These are phyloP conservation scores for Phytophthora megakarya DNA, from an alignment of 352 stramenopile species.

Conservation along the genomic window DNA sequence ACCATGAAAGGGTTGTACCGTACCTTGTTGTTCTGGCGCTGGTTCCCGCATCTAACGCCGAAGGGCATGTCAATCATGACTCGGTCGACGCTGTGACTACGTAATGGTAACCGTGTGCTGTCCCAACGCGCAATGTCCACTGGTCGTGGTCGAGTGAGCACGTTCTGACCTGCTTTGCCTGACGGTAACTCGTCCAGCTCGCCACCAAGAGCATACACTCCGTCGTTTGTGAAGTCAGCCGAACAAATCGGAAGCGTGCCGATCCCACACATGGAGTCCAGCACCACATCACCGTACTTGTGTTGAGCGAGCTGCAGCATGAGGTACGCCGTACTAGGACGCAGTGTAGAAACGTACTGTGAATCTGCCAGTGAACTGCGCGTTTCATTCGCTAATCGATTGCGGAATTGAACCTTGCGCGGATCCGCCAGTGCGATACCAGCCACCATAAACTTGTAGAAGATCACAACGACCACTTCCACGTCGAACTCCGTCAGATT, in stretches of 20 bases:
- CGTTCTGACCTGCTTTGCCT: conserved; percentile 63
- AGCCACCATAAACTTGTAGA: conserved; percentile 69
- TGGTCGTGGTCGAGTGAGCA: conserved; percentile 30
- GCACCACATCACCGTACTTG: conserved; percentile 60
- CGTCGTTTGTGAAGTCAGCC: conserved; percentile 51
- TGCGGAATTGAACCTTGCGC: conserved; percentile 64
- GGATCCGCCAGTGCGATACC: conserved; percentile 70
- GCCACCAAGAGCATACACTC: conserved; percentile 67
- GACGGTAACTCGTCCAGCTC: conserved; percentile 64
- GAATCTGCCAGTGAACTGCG: conserved; percentile 54
- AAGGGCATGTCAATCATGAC: conserved; percentile 85
- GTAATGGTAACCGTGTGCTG: conserved; percentile 60
- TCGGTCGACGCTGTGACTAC: conserved; percentile 57
- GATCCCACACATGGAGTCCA: conserved; percentile 85
- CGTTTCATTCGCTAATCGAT: conserved; percentile 72
- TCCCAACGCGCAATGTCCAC: conserved; percentile 72
- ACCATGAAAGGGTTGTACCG: background rate
- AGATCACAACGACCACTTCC: conserved; percentile 78
- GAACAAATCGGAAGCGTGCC: conserved; percentile 76
- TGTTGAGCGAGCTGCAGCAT: conserved; percentile 71
- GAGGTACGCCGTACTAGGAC: conserved; percentile 77
- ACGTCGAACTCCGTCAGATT: conserved; percentile 69
- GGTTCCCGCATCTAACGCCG: conserved; percentile 72
- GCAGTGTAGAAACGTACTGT: conserved; percentile 79
- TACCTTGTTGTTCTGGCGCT: conserved; percentile 73